Evolutionary conservation across 2,329 filamentous ascomycete genomes (phyloP), one percentile per base, ranked within the genome.

Genomic region (Pyricularia pennisetigena): DNA sequence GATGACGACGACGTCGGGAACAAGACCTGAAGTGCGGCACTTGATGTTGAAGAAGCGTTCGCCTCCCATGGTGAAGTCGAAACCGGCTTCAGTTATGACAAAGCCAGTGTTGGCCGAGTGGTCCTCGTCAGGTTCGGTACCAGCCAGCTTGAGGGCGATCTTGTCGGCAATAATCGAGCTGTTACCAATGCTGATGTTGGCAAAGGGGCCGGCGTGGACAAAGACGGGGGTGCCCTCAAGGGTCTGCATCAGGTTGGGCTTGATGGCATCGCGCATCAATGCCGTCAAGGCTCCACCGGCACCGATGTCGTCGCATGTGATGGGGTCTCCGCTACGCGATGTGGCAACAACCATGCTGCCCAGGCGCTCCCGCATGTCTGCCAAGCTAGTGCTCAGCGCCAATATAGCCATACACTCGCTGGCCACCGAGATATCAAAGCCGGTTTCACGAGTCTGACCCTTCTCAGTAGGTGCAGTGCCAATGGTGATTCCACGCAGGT

Each of bases 41-140:
- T 99, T 99, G 85, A 99, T 98, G 83, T 99, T 98, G 88, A 99
- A 98, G 86, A 99, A 99, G 67, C 95, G 91, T 85, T 99, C 95
- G 71, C 95, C 95, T 72, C 95, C 95, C 95, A 99, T 99, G 74
- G 95, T 98, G 82, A 99, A 99, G 80, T 99, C 95, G 79, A 99
- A 99, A 10, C 95, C 95, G 67, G 95, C 94, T 79, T 99, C 95
- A 1, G 95, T 99, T 54, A 99, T 89, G 26, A 97, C 94, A 74
- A 95, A 98, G 10, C 95, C 95, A 32, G 91, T 87, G 83, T 95
- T 94, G 73, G 89, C 83, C 66, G 88, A 83, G 75, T 94, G 87
- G 74, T 96, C 87, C 82, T 98, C 95, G 72, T 97, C 94, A 6
- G 89, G 86, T 80, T 99, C 95, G 1, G 94, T 97, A 75, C 95